Conservation (phyloP, 192 early-diverging fungal genomes). For the Kickxella alabastrina region DNA sequence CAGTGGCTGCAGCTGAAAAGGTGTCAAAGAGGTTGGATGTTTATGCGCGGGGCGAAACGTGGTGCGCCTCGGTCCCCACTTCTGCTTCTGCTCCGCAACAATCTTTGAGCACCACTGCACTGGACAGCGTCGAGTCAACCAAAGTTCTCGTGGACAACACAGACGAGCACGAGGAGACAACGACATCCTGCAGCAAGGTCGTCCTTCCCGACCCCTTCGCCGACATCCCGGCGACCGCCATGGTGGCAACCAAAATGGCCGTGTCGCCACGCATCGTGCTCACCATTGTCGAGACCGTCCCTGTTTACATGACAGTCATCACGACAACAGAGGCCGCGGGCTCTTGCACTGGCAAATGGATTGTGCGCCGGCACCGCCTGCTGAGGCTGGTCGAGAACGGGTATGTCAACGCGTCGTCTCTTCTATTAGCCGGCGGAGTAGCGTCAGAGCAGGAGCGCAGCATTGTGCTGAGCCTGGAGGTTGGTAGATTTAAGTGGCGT, state of each 20-base stretch:
- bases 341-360: constrained; percentile 34
- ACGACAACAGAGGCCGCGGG: constrained; percentile 43
- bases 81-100: background rate
- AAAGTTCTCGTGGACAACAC: constrained; percentile 25
- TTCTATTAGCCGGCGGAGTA: constrained; percentile 84
- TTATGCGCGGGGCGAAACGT: background rate
- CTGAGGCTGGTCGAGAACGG: constrained; percentile 79
- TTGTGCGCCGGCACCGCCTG: constrained; percentile 59
- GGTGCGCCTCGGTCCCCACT: background rate
- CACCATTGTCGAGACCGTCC: constrained; percentile 52
- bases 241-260: constrained; percentile 42
- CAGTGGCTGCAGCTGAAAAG: background rate
- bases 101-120: background rate
- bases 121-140: constrained; percentile 44
- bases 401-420: constrained; percentile 80
- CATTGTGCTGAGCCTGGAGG: constrained; percentile 82
- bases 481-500: constrained; percentile 69
- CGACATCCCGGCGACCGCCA: constrained; percentile 41
- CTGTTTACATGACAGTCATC: constrained; percentile 51
- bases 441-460: constrained; percentile 77
- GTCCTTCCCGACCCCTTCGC: constrained; percentile 45
- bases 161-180: constrained; percentile 36
- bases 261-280: constrained; percentile 48
- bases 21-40: too few relatives aligned
- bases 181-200: constrained; percentile 18